Base-by-base conservation (phyloP, 2,329 filamentous ascomycete species). In the Pestalotiopsis sp. region DNA sequence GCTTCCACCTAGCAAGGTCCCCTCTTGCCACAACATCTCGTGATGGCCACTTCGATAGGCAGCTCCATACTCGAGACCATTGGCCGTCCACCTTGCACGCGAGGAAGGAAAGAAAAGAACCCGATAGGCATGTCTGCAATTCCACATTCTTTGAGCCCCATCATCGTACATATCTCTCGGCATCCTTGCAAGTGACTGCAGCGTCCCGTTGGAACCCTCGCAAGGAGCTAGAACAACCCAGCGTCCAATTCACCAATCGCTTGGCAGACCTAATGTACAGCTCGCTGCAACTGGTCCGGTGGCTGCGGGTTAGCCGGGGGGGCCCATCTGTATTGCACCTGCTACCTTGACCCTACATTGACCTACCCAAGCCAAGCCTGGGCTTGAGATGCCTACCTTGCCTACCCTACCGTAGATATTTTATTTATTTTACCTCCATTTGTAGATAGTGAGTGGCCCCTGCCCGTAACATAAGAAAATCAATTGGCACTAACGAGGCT, bases 401-500 rank as follows among this genome's bases (percentile, higher is more conserved):
- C 31, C 6, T 36, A 36, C 31, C 31, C 31, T 36, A 36, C 31
- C 6, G 31, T 36, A 36, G 31, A 36, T 36, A 36, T 36, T 36
- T 9, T 36, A 36, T 36, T 36, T 36, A 36, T 36, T 7, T 36
- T 36, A 9, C 31, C 31, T 36, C 31, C 31, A 36, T 36, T 36
- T 36, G 31, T 17, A 38, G 57, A 38, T 23, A 52, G 45, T 23
- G n/a, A 52, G 11, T n/a, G 23, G 41, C 31, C 52, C 56, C 65
- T 66, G 52, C 56, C 20, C 9, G 40, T 12, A 41, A 23, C 52
- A 59, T 59, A 40, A 60, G 45, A 17, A 52, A 36, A n/a, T 59
- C 65, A 25, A 60, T 14, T 59, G 65, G 66, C 66, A 57, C 66
- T 67, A 67, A 49, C 25, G 66, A 62, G 25, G 66, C 59, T 57